These are phyloP conservation scores for Backusella westeae DNA, from an alignment of 192 early-diverging fungal genomes.

Conservation along the genomic window DNA sequence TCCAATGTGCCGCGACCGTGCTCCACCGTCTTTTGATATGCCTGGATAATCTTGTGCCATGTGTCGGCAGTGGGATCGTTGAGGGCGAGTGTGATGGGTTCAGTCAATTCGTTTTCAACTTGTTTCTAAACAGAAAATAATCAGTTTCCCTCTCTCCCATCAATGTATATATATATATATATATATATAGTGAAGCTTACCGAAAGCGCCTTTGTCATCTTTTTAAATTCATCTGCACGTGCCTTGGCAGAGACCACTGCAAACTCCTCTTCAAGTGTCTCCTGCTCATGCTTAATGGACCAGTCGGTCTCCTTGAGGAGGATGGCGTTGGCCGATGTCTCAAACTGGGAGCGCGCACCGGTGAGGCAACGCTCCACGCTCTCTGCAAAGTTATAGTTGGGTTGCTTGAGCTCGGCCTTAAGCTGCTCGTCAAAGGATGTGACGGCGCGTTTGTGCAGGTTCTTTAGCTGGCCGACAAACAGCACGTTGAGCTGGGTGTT, in stretches of 20 bases:
- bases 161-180: too few relatives aligned
- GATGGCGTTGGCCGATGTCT: slow-evolving; percentile 49
- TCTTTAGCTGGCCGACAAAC: slow-evolving; percentile 86
- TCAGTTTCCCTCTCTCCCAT: not conserved
- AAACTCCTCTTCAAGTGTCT: slow-evolving; percentile 62
- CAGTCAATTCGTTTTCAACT: slow-evolving; percentile 58
- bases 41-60: slow-evolving; percentile 70
- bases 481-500: slow-evolving; percentile 73
- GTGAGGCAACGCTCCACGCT: slow-evolving; percentile 50
- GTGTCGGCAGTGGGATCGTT: slow-evolving; percentile 63
- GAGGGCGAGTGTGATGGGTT: slow-evolving; percentile 67
- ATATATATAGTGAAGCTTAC: slow-evolving; percentile 1
- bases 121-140: slow-evolving; percentile 30
- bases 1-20: slow-evolving; percentile 52
- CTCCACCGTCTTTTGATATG: slow-evolving; percentile 54
- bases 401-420: slow-evolving; percentile 25
- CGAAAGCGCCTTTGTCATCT: slow-evolving; percentile 58
- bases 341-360: slow-evolving; percentile 48
- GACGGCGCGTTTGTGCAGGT: slow-evolving; percentile 74
- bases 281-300: slow-evolving; percentile 57
- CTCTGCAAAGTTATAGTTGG: slow-evolving; percentile 59
- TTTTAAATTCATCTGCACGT: slow-evolving; percentile 64
- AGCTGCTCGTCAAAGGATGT: slow-evolving; percentile 55
- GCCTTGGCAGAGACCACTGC: slow-evolving; percentile 54
- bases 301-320: slow-evolving; percentile 70